Percentiles rank a stretch among this genome's conserved stretches.
Conservation (phyloP, 345 rosid species). For the Eucalyptus sp. region DNA sequence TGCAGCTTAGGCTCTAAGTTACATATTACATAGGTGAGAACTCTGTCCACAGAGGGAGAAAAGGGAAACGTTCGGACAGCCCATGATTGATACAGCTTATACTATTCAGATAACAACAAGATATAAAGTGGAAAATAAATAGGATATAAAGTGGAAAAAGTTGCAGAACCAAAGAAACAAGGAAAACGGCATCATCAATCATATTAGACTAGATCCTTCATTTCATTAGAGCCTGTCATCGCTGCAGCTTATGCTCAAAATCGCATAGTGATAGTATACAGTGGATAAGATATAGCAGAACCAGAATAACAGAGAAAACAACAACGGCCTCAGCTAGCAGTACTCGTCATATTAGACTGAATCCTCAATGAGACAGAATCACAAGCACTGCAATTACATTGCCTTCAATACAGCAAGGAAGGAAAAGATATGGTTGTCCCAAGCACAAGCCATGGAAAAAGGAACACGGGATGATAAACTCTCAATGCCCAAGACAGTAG, state of each 20-base stretch:
- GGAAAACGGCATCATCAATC: not conserved
- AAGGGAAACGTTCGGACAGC: not conserved
- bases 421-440: not conserved
- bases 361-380: not conserved
- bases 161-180: not conserved
- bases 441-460: not conserved
- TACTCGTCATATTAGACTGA: not conserved
- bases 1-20: not conserved
- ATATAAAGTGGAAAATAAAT: not conserved
- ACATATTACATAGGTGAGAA: not conserved
- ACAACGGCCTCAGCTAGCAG: not conserved
- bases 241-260: not conserved
- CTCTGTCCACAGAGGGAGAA: not conserved
- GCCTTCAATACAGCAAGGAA: not conserved
- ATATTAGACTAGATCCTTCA: not conserved
- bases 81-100: not conserved
- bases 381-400: not conserved
- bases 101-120: not conserved
- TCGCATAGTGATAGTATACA: not conserved
- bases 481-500: not conserved
- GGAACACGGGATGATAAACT: not conserved
- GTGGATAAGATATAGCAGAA: not conserved
- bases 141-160: not conserved
- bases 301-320: not conserved
- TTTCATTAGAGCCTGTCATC: not conserved